Evolutionary conservation across 768 basidiomycete genomes (phyloP), one percentile per base, ranked within the genome.

Genomic region (Trametes cubensis): DNA sequence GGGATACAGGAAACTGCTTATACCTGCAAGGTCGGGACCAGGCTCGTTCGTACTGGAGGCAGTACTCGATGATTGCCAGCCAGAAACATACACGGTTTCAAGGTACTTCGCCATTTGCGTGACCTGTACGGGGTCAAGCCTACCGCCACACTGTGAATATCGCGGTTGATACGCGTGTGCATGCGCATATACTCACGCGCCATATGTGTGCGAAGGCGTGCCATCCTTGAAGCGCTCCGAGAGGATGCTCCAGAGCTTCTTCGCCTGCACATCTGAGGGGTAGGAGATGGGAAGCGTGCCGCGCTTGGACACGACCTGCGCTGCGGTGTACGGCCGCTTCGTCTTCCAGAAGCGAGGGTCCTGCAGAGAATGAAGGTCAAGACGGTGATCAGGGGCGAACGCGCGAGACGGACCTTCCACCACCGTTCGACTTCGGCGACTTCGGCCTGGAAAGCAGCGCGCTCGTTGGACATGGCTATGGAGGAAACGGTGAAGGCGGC

Each of bases 101-200:
- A 98, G 89, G 75, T 98, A 92, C 73, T 92, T 92, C 25, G 96
- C 95, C 97, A 99, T 99, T 77, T 99, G 97, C 0, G 95, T 98
- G 51, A 98, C 85, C 76, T 99, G 97, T 6, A 99, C 94, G 0
- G 95, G 93, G 74, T 99, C 97, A 66, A 99, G 88, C 21, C 96
- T 98, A 68, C n/a, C 56, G 6, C 52, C 50, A 20, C 13, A 20
- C 18, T n/a, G 20, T 25, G 15, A 13, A 23, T 5, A 14, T 50
- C 15, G 38, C 11, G 20, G 11, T 26, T 17, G 7, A 38, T 2
- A 18, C 15, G 50, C 21, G 26, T 7, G 17, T 3, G 38, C 11
- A 17, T 40, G 14, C 49, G 28, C 26, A 44, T 4, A n/a, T 28
- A 44, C 95, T 84, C 74, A 98, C 94, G 95, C 95, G 79, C 97